Percentiles rank a stretch among this genome's conserved stretches.
These are phyloP conservation scores for Myriosclerotinia duriaeana DNA, from an alignment of 2,329 filamentous ascomycete genomes.

Conservation along the genomic window DNA sequence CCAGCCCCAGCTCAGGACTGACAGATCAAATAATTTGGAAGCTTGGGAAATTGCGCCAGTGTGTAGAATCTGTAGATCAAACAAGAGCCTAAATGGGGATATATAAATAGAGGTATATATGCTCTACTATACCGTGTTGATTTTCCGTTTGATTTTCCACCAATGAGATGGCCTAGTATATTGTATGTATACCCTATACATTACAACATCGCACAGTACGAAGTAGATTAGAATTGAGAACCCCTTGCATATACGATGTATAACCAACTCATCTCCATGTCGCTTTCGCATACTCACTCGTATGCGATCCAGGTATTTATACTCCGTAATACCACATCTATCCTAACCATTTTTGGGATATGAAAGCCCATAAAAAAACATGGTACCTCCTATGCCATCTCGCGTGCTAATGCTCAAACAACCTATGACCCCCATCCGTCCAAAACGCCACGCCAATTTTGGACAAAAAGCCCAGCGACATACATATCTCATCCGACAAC, in stretches of 20 bases:
- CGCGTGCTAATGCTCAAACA: conserved; percentile 11
- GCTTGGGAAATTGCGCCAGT: no score
- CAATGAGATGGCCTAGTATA: no score
- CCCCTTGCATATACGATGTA: neutral
- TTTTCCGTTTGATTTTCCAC: no score
- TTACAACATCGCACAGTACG: no score
- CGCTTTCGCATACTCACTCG: neutral
- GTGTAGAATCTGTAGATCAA: no score
- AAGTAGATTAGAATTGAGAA: neutral
- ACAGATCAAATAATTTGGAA: no score
- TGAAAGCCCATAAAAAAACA: no score
- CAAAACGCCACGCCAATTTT: conserved; percentile 14
- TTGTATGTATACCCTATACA: no score
- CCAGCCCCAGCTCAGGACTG: no score
- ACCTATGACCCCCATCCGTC: neutral
- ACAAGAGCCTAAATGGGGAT: no score
- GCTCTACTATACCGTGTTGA: no score
- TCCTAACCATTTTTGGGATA: neutral
- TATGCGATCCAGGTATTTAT: neutral
- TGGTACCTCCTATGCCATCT: neutral
- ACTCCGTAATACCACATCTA: neutral
- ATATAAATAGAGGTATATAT: no score
- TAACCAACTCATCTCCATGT: neutral
- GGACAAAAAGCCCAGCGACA: neutral
- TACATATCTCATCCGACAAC: neutral